Base-by-base conservation (phyloP, 2,329 filamentous ascomycete genomes). In the Talaromyces rugulosus region DNA sequence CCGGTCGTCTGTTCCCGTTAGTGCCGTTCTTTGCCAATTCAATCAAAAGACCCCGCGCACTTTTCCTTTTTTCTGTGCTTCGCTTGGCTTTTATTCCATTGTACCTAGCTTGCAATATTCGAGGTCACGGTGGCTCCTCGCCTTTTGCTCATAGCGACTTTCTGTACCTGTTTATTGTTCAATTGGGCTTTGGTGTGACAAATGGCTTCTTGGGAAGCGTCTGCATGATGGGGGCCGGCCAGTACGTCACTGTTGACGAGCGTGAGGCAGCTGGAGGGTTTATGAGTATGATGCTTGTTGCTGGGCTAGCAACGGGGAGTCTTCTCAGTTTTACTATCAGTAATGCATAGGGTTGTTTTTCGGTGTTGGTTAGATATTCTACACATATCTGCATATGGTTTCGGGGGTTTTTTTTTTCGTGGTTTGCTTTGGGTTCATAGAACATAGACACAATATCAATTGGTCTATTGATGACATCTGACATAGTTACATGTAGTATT, bases 201-300 rank as follows among this genome's bases (percentile, higher is more conserved):
- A 98, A 94, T 72, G 95, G 95, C 1, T 98, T 90, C 82, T 76
- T 99, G 14, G 89, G 90, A 33, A 91, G 90, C 61, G 89, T 85
- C 67, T 92, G 90, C 74, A 98, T 99, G 93, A 96, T 98, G 86
- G 89, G 89, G 0, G 89, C 92, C 0, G 86, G 85, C 0, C 87
- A 90, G 67, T 94, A 88, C 85, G 93, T 98, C 0, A 88, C 89
- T 4, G 85, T 89, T 1, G 87, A 88, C 9, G 94, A 99, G 79
- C 83, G 90, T 36, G 92, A 96, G 78, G 93, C 92, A 5, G 88
- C 92, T 0, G 95, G 94, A 54, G 92, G 90, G 1, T 98, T 98
- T 74, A 98, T 99, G 95, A 89, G 90, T 3, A 75, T 97, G 65
- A 92, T 89, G 74, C 84, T 98, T n/a, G 91, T 97, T 18, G 86